A percentile compares a stretch with the other conserved stretches of the same genome.
Conservation (phyloP, 306 rosid genomes). For the Astragalus membranaceus region DNA sequence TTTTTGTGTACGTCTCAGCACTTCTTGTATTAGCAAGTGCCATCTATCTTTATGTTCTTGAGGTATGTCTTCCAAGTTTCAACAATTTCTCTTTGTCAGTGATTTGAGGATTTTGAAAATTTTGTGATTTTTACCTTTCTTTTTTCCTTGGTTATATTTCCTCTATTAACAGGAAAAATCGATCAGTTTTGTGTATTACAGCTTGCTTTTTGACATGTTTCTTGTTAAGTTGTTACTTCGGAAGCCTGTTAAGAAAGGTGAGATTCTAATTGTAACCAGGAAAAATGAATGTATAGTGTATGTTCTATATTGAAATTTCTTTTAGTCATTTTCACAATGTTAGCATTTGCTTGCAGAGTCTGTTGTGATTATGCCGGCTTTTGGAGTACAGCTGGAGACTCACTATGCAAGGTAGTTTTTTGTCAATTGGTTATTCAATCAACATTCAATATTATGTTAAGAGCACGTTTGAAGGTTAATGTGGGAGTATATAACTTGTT, state of each 20-base stretch:
- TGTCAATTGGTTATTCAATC: neutral
- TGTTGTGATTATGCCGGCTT: constrained; percentile 78
- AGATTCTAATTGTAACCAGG: neutral
- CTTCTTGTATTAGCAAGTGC: constrained; percentile 46
- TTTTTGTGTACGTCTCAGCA: constrained; percentile 32
- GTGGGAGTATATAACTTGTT: neutral
- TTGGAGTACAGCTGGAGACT: constrained; percentile 92
- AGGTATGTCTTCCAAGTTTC: constrained; percentile 42
- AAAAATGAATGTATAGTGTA: neutral
- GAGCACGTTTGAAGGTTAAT: neutral
- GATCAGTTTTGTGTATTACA: constrained; percentile 40
- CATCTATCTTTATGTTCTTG: constrained; percentile 33
- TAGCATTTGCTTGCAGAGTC: constrained; percentile 49
- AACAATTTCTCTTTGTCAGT: neutral
- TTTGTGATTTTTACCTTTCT: neutral
- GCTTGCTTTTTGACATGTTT: constrained; percentile 46
- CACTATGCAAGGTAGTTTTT: constrained; percentile 54
- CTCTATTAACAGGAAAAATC: constrained; percentile 47
- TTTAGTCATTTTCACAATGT: constrained; percentile 2
- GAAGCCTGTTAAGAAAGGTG: constrained; percentile 67
- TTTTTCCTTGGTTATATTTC: neutral
- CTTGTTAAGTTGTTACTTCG: constrained; percentile 53
- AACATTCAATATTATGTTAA: neutral
- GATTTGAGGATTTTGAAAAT: neutral
- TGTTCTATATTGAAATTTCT: neutral